Base-by-base conservation (phyloP, 2,329 filamentous ascomycete genomes). In the Colletotrichum sansevieriae region DNA sequence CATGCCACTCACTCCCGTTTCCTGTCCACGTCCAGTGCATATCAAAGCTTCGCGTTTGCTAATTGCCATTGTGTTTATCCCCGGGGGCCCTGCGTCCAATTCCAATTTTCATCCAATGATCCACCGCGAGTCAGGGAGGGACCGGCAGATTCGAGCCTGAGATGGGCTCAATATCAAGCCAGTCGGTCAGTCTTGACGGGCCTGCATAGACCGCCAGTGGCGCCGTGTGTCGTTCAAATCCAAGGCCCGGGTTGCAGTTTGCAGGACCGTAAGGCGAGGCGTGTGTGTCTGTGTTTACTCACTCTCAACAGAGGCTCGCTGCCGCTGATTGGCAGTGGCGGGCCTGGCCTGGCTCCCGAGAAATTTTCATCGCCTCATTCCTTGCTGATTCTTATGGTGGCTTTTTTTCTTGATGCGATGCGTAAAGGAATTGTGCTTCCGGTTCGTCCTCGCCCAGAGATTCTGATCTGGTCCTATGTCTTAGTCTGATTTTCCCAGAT, bases 291-390 rank as follows among this genome's bases (percentile, higher is more conserved):
- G 49, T 33, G 0, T 1, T 33, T 29, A 52, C 22, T 52, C 49
- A 52, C 29, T 15, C 29, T 22, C 22, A 22, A 39, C 13, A 15
- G 37, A 39, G 22, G n/a, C 29, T 29, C 29, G 29, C 29, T 29
- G 29, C 29, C 29, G 29, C 29, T 25, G 25, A 25, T 4, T 25
- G 25, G 25, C 3, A 5, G 25, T 5, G 25, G 25, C 25, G 1
- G 25, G 25, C 25, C 25, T 25, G 25, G 22, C 22, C 22, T 25
- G 25, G 25, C 29, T 29, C 43, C 62, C 55, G 49, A 39, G 47
- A 56, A 56, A 56, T 51, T 69, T 56, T 57, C 49, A 69, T 61
- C 29, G 54, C 55, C 47, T 65, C 33, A 55, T 46, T 46, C 41
- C 39, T 29, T 47, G 25, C n/a, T 22, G 41, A 3, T n/a, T 10